Base-by-base conservation (phyloP, 169 alveolate genomes). In the Eimeria maxima region DNA sequence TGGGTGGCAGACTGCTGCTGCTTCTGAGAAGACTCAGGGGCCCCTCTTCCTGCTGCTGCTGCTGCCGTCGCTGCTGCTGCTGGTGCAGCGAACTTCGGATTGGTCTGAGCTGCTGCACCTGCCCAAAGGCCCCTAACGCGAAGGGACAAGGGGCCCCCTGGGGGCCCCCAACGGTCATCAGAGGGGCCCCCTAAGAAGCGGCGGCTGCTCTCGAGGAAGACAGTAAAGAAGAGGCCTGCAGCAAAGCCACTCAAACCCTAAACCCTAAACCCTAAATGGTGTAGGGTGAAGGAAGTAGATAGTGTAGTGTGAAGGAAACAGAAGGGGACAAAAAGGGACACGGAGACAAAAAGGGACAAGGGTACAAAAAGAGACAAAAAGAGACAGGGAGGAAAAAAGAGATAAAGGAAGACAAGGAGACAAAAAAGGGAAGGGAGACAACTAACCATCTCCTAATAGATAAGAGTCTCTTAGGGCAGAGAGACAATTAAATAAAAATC, bases 131-230 rank as follows among this genome's bases (percentile, higher is more conserved):
- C 22, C 69, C 71, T 33, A 20, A 44, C 69, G n/a, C 90, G 69
- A 29, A 80, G 45, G 2, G 73, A 5, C 47, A 80, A 45, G 90
- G 90, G 90, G 90, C 90, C 90, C 90, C 90, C 90, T 22, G 45
- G 69, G 71, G 29, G 90, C 44, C 65, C 90, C 90, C 90, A 7
- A 1, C 16, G 18, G 45, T 80, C 71, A 14, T 45, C 90, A 3
- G 50, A 50, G 69, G 90, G 90, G 73, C 90, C 90, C 90, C 90
- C 90, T 63, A 47, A 50, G 71, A 80, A 80, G 33, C 90, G 90
- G 20, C 90, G 90, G 90, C 90, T 80, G 90, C 90, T 47, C 44
- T 80, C 90, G 8, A 80, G 44, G 69, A 80, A 47, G 16, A 80
- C 8, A 33, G 90, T 80, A 33, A 80, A 80, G 45, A 80, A 80